Base-by-base conservation (phyloP, 768 basidiomycete species). In the Ramaria sp. region DNA sequence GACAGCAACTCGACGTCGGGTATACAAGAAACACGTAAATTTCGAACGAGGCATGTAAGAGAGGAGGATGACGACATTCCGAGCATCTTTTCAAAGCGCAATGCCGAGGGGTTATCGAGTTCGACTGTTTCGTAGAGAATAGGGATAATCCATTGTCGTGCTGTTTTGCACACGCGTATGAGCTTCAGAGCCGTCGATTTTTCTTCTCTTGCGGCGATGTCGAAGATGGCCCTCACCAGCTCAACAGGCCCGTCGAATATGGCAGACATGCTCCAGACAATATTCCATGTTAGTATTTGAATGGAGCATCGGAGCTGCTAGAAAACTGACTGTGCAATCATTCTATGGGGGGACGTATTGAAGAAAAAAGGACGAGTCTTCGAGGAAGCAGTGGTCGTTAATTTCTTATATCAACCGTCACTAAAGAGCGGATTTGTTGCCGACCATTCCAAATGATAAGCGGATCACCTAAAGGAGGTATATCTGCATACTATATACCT, bases 61-160 rank as follows among this genome's bases (percentile, higher is more conserved):
- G n/a, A 24, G 15, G 24, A 18, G 8, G 42, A 28, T 15, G 53
- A 55, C 3, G 43, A 7, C 28, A 41, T 41, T 2, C n/a, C 25
- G 30, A 47, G 45, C 32, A 55, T 37, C 13, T 22, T 7, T 48
- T 44, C 43, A 32, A 55, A 55, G 28, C 44, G 53, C 20, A 47
- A 18, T 27, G 53, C 42, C 4, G 43, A 32, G 10, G 34, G 41
- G 44, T 55, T 55, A 22, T 55, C 53, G 22, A 55, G 32, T 3
- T 45, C 53, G 25, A 55, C 53, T 16, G 32, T 45, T 36, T 55
- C 53, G 43, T 55, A 55, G 24, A 55, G 20, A 3, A 55, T 55
- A 4, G 53, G 53, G 9, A 28, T 20, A 15, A 27, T 28, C 53
- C 53, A 55, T 24, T 47, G 43, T 48, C 42, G 42, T 30, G 53